Evolutionary conservation across 2,329 filamentous ascomycete genomes (phyloP).

Genomic region (Alternaria arborescens): DNA sequence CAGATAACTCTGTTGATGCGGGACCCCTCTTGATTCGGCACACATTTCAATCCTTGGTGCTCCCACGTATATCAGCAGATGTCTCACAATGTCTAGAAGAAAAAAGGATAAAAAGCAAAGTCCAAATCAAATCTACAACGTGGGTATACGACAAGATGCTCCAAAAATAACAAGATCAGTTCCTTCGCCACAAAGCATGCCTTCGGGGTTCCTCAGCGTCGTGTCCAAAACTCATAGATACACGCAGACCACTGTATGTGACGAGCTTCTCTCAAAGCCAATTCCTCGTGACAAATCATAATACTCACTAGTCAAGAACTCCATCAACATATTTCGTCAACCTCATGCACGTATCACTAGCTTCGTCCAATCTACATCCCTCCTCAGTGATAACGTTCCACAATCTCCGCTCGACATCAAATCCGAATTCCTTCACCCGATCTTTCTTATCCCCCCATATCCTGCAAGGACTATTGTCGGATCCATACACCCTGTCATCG

Average conservation of each 20-base stretch:
- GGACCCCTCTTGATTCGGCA: not conserved
- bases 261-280: not conserved
- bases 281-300: slow-evolving; percentile 12
- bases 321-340: slow-evolving; percentile 20
- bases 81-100: not conserved
- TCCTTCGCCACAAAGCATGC: not conserved
- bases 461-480: slow-evolving; percentile 20
- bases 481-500: slow-evolving; percentile 14
- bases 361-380: slow-evolving; percentile 26
- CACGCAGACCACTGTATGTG: not conserved
- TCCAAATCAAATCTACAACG: not conserved
- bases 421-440: slow-evolving; percentile 27
- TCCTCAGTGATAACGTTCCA: slow-evolving; percentile 36
- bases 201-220: not conserved
- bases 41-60: not conserved
- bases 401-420: slow-evolving; percentile 35
- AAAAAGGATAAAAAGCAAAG: not conserved
- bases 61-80: not conserved
- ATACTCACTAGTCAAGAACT: slow-evolving; percentile 28
- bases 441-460: slow-evolving; percentile 32
- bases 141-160: slow-evolving; percentile 2
- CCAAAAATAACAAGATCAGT: not conserved
- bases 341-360: slow-evolving; percentile 20
- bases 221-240: not conserved
- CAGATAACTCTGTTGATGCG: too few relatives aligned